Evolutionary conservation across 768 basidiomycete species (phyloP), one percentile per base, ranked within the genome.

Genomic region (Sporobolomyces pararoseus): DNA sequence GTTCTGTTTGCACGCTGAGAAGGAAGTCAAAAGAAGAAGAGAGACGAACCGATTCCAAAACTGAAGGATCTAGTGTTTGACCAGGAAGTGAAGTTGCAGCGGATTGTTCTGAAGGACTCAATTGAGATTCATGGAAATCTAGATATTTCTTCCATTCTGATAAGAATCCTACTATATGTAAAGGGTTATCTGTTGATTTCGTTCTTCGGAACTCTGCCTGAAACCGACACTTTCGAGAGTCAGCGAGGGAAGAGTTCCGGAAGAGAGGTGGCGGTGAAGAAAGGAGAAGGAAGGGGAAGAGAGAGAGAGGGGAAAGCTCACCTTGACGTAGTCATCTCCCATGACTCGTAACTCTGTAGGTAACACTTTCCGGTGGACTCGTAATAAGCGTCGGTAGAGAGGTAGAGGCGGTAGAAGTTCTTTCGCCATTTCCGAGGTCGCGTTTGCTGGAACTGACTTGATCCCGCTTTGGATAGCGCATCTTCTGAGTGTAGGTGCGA

Each of bases 61-160:
- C 77, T 2, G 85, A 86, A 14, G 86, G 78, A 78, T 92, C 89
- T 44, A 93, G 80, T 68, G 59, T 23, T 35, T 47, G 44, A 35
- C 59, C 59, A 21, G 59, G 44, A 4, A 46, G 42, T 2, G 35
- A 46, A 9, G 34, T 17, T 32, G 53, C 4, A 25, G 3, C 34
- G 1, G 32, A 3, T 21, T 25, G 39, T 31, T 29, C 29, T n/a
- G 21, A 17, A 42, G 50, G 61, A 17, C 25, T 10, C 16, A 65
- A 34, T 53, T 60, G 58, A 1, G 50, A 6, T 37, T 66, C 65
- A 51, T 66, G 65, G 9, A 60, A 42, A 32, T 95, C 91, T 65
- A 97, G 83, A 79, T 99, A 98, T 66, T 85, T 79, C 79, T 95
- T 96, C 95, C 95, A 99, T 76, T 97, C 90, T 4, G 89, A 88